These are phyloP conservation scores for Globisporangium cederbergense DNA, from an alignment of 352 stramenopile genomes.

Conservation along the genomic window DNA sequence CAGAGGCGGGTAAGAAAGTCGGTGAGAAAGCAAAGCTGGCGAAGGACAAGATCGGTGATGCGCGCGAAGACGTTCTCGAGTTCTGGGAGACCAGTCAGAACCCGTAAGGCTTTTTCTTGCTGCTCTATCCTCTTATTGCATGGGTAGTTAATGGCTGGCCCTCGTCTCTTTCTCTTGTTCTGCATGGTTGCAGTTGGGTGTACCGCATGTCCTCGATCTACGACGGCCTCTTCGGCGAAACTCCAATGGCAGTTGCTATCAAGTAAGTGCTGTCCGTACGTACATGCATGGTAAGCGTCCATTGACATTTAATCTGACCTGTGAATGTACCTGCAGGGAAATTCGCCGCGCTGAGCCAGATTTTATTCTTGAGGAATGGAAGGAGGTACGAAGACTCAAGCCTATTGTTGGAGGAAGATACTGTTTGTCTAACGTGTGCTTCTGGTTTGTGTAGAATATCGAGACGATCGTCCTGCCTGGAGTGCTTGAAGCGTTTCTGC, in stretches of 20 bases:
- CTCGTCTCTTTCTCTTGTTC: neutral
- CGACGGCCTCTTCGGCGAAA: constrained; percentile 97
- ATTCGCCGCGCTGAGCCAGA: constrained; percentile 95
- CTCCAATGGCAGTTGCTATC: constrained; percentile 93
- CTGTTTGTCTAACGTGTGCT: neutral
- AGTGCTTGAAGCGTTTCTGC: constrained; percentile 94
- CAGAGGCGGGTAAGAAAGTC: constrained; percentile 71
- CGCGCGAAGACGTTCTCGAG: constrained; percentile 86
- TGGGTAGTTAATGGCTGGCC: neutral
- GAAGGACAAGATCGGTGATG: constrained; percentile 80
- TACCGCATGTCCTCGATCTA: constrained; percentile 98
- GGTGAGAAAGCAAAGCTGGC: constrained; percentile 68
- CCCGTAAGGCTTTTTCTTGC: constrained; percentile 55
- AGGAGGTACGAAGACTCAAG: constrained; percentile 42
- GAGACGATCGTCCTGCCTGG: constrained; percentile 92
- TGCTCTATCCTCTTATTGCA: constrained; percentile 5
- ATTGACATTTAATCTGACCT: neutral
- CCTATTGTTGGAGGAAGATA: neutral
- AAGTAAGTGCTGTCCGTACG: constrained; percentile 30
- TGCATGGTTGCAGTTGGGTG: constrained; percentile 73
- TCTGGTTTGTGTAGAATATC: constrained; percentile 59
- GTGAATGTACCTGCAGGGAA: constrained; percentile 41
- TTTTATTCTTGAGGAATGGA: constrained; percentile 97
- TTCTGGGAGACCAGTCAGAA: constrained; percentile 99
- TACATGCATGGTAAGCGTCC: no score